phyloP scores from a whole-genome alignment of 2,329 filamentous ascomycete genomes.

The Fusarium nodosum region DNA sequence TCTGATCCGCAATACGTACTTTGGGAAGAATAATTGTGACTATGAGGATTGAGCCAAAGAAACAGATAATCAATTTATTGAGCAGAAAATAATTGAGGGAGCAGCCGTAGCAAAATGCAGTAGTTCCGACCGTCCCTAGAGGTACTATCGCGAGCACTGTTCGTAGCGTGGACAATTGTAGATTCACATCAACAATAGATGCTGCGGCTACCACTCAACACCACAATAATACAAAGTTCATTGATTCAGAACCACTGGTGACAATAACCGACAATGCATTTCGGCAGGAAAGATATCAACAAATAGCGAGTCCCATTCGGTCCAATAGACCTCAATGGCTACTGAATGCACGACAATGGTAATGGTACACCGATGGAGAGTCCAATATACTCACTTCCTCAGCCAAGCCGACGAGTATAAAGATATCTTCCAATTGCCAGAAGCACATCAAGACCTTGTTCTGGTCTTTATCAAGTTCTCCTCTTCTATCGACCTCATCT shows the following conservation, averaged over 20 bases:
- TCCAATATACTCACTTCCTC: neutral
- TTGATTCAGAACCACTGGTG: rapidly evolving
- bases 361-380: neutral
- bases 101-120: neutral
- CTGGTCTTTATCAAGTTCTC: rapidly evolving
- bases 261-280: neutral
- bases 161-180: neutral
- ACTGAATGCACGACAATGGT: neutral
- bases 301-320: neutral
- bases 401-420: neutral
- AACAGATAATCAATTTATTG: too few species aligned
- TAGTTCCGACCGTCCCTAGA: neutral
- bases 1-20: neutral
- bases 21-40: neutral
- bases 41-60: neutral
- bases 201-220: neutral
- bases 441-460: neutral
- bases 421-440: neutral
- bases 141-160: neutral
- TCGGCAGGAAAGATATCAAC: neutral
- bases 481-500: neutral
- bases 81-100: neutral
- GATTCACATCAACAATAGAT: neutral
- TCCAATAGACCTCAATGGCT: neutral
- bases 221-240: neutral